Percentiles rank a stretch among this genome's conserved stretches.
phyloP scores from a whole-genome alignment of 768 basidiomycete genomes.

The Pholiota microspora region DNA sequence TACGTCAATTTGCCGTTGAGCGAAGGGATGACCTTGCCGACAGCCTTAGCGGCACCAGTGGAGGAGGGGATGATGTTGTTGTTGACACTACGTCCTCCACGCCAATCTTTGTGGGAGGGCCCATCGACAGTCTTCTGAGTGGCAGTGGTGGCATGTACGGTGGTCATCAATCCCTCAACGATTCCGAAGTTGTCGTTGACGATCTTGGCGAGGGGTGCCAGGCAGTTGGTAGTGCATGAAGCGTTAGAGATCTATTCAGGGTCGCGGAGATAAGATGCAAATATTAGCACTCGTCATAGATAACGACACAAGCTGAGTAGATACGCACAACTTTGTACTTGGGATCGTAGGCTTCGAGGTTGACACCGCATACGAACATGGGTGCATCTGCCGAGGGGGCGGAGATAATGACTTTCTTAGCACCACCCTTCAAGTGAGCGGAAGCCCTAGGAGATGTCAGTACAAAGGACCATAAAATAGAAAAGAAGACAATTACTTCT shows the following conservation, averaged over 20 bases:
- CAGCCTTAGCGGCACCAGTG: conserved; percentile 98
- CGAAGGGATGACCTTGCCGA: conserved; percentile 94
- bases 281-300: conserved; percentile 2
- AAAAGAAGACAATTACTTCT: conserved; percentile 57
- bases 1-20: conserved; percentile 98
- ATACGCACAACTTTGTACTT: conserved; percentile 78
- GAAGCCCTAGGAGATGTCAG: conserved; percentile 54
- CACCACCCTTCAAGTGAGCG: conserved; percentile 95
- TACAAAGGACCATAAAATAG: neutral
- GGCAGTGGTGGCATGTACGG: conserved; percentile 95
- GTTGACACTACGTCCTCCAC: conserved; percentile 92
- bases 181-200: conserved; percentile 97
- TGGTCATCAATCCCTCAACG: conserved; percentile 97
- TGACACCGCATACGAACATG: conserved; percentile 95
- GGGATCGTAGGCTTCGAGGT: conserved; percentile 89
- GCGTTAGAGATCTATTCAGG: conserved; percentile 85
- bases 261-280: conserved; percentile 8
- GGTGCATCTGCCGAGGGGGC: conserved; percentile 97
- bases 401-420: conserved; percentile 99
- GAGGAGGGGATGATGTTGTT: conserved; percentile 99
- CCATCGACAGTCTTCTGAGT: conserved; percentile 96
- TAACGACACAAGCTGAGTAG: neutral
- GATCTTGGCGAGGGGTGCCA: conserved; percentile 98
- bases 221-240: conserved; percentile 99
- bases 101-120: conserved; percentile 95